phyloP scores from a whole-genome alignment of 352 stramenopile species.

The Pythium aquatile region DNA sequence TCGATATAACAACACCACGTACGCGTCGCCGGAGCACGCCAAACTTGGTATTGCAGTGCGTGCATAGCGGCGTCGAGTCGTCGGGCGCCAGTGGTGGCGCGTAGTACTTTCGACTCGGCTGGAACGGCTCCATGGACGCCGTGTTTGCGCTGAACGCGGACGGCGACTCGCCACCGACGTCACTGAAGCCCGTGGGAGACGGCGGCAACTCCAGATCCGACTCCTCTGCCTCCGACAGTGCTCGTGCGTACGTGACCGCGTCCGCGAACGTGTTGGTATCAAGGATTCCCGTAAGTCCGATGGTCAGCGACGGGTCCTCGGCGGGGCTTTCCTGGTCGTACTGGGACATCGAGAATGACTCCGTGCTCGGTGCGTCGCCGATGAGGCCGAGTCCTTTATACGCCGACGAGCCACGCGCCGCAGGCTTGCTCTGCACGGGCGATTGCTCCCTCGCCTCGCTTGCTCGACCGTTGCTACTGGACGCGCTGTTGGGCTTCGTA shows the following conservation, averaged over 20 bases:
- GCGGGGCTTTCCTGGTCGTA: constrained; percentile 8
- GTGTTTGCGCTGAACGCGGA: not conserved
- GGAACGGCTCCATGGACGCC: constrained; percentile 23
- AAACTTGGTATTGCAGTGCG: constrained; percentile 72
- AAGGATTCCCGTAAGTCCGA: constrained; percentile 12
- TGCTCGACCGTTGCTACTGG: not conserved
- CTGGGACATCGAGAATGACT: not conserved
- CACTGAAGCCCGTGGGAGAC: not conserved
- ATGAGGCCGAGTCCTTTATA: constrained; percentile 24
- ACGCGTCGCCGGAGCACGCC: constrained; percentile 68
- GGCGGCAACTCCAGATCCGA: constrained; percentile 12
- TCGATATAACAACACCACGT: constrained; percentile 11
- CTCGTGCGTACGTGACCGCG: not conserved
- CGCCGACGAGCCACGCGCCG: not conserved
- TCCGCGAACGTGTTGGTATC: constrained; percentile 8
- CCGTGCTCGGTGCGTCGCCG: not conserved
- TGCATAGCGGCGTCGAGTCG: constrained; percentile 46
- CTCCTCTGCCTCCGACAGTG: constrained; percentile 23
- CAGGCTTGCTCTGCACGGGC: not conserved
- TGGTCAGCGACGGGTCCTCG: constrained; percentile 17
- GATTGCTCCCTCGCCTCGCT: not conserved
- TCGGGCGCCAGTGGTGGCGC: constrained; percentile 50
- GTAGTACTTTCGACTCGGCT: constrained; percentile 49
- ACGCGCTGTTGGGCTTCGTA: constrained; percentile 23
- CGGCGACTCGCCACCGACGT: not conserved